These are phyloP conservation scores for Sclerotinia trifoliorum DNA, from an alignment of 2,329 filamentous ascomycete genomes.

Conservation along the genomic window DNA sequence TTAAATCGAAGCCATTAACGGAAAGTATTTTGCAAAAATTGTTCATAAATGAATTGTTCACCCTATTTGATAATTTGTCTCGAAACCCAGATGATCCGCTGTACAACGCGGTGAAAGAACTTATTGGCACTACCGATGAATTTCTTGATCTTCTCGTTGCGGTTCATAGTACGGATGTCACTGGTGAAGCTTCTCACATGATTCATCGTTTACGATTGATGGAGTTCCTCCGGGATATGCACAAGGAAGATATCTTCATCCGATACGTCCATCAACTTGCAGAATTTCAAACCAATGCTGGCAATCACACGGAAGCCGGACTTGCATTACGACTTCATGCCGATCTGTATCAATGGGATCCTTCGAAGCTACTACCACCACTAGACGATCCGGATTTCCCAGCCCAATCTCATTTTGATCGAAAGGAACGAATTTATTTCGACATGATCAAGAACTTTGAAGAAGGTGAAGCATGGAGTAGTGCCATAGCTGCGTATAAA, in stretches of 20 bases:
- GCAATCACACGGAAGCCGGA: constrained; percentile 84
- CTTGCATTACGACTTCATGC: constrained; percentile 87
- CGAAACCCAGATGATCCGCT: constrained; percentile 68
- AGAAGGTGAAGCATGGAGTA: constrained; percentile 90
- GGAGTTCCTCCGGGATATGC: constrained; percentile 96
- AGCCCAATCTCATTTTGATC: constrained; percentile 82
- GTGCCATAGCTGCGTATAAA: constrained; percentile 81
- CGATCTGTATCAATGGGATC: constrained; percentile 90
- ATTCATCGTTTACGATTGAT: constrained; percentile 88
- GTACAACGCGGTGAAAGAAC: constrained; percentile 70
- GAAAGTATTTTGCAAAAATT: constrained; percentile 90
- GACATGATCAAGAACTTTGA: constrained; percentile 94
- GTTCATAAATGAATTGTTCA: constrained; percentile 82
- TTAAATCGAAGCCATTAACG: constrained; percentile 83
- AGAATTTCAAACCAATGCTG: constrained; percentile 68
- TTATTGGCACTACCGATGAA: constrained; percentile 84
- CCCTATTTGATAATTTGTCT: constrained; percentile 72
- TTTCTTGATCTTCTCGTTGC: constrained; percentile 87
- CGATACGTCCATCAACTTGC: constrained; percentile 93
- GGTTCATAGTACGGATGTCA: constrained; percentile 74
- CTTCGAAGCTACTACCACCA: constrained; percentile 61
- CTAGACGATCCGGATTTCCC: constrained; percentile 75
- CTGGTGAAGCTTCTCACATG: constrained; percentile 74
- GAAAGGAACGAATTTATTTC: constrained; percentile 89
- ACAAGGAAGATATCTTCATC: constrained; percentile 95